phyloP scores from a whole-genome alignment of 371 early-diverging fungal species.

The Zychaea mexicana region DNA sequence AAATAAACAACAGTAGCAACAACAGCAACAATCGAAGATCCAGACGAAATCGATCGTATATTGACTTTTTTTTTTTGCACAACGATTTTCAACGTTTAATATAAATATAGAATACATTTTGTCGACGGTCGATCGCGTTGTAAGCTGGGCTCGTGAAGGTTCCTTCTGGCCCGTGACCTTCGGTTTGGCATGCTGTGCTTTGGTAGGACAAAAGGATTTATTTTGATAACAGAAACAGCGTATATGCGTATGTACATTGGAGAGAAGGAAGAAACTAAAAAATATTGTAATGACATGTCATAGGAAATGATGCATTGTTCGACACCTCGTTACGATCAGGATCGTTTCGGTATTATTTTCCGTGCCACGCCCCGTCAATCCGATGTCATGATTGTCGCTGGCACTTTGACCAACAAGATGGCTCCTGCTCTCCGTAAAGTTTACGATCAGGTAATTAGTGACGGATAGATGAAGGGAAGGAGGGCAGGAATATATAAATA shows the following conservation, averaged over 20 bases:
- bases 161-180: conserved; percentile 98
- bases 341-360: conserved; percentile 97
- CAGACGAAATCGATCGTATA: neutral
- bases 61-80: too few species aligned
- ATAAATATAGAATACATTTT: conserved; percentile 66
- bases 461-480: neutral
- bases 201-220: conserved; percentile 47
- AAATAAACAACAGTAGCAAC: neutral
- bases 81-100: neutral
- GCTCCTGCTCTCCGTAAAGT: conserved; percentile 97
- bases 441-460: conserved; percentile 78
- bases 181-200: conserved; percentile 98
- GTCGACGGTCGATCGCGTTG: conserved; percentile 88
- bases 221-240: neutral
- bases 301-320: conserved; percentile 99
- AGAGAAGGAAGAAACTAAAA: neutral
- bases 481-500: neutral
- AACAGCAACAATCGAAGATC: neutral
- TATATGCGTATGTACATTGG: neutral
- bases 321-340: conserved; percentile 97
- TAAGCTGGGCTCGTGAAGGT: conserved; percentile 93
- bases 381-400: conserved; percentile 99
- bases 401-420: conserved; percentile 98
- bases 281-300: neutral
- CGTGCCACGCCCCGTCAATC: conserved; percentile 98